Percentiles rank a stretch among this genome's conserved stretches.
These are phyloP conservation scores for Colletotrichum karsti DNA, from an alignment of 2,329 filamentous ascomycete species.

Conservation along the genomic window DNA sequence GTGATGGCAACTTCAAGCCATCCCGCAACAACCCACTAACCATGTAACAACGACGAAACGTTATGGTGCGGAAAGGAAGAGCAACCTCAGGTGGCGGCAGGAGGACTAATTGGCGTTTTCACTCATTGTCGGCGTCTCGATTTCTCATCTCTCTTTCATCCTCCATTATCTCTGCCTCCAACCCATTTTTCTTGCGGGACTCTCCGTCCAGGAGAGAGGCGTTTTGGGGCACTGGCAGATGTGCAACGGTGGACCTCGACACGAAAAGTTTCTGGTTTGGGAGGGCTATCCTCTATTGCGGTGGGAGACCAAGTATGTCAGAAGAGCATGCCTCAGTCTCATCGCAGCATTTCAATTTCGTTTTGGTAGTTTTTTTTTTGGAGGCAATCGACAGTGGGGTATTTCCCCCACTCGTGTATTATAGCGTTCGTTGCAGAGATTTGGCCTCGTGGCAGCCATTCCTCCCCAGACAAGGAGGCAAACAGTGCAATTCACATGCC, in stretches of 20 bases:
- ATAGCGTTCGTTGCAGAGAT: constrained; percentile 29
- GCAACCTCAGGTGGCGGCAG: constrained; percentile 2
- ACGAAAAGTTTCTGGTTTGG: constrained; percentile 26
- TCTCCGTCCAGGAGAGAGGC: constrained; percentile 8
- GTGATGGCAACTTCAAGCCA: constrained; percentile 8
- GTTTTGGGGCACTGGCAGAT: constrained; percentile 20
- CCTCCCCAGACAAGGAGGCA: background rate
- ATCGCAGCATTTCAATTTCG: constrained; percentile 5
- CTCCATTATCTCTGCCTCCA: background rate
- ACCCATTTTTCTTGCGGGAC: constrained; percentile 14
- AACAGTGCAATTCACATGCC: background rate
- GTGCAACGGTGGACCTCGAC: constrained; percentile 20
- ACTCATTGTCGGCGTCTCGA: constrained; percentile 28
- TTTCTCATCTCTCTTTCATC: constrained; percentile 26
- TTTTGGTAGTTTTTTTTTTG: background rate
- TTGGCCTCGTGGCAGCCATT: constrained; percentile 17
- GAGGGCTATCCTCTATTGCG: background rate
- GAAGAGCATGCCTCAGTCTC: background rate
- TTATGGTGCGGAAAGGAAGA: constrained; percentile 9
- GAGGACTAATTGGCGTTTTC: constrained; percentile 30
- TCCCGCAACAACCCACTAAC: constrained; percentile 16
- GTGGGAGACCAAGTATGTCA: background rate
- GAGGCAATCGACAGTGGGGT: background rate
- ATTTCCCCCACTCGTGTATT: constrained; percentile 18
- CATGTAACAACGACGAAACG: constrained; percentile 31